Conservation (phyloP, 2,329 filamentous ascomycete genomes). For the Hymenoscyphus fraxineus region DNA sequence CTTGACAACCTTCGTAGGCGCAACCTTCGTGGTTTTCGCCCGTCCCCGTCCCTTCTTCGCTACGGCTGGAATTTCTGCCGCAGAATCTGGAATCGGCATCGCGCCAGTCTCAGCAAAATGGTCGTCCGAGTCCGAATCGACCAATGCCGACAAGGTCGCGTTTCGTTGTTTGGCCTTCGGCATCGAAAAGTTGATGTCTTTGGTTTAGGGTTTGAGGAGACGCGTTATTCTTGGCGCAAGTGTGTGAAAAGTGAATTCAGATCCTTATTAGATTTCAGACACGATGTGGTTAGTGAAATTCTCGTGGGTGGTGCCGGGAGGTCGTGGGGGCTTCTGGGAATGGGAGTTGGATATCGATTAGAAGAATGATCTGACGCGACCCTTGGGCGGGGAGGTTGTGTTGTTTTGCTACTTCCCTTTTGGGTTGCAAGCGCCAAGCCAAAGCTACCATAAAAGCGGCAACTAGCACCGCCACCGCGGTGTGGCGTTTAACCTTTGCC, state of each 20-base stretch:
- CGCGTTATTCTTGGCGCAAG: background rate
- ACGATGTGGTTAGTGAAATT: background rate
- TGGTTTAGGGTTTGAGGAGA: background rate
- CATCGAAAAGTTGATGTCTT: slow-evolving; percentile 19
- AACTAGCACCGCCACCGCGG: too few species aligned
- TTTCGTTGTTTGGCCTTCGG: slow-evolving; percentile 27
- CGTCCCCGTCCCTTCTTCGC: slow-evolving; percentile 47
- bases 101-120: slow-evolving; percentile 20
- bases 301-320: background rate
- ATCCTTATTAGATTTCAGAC: background rate
- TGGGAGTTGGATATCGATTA: slow-evolving; percentile 2
- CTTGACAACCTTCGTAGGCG: slow-evolving; percentile 46
- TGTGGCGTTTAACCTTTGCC: background rate
- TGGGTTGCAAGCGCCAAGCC: background rate
- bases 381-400: slow-evolving; percentile 8
- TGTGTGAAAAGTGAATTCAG: background rate
- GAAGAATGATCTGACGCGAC: slow-evolving; percentile 3
- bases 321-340: slow-evolving; percentile 3
- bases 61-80: slow-evolving; percentile 24
- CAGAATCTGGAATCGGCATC: slow-evolving; percentile 29
- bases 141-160: slow-evolving; percentile 42
- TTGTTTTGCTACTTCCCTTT: slow-evolving; percentile 20
- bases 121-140: slow-evolving; percentile 42
- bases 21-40: slow-evolving; percentile 37
- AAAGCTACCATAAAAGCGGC: background rate